Base-by-base conservation (phyloP, 345 rosid genomes). In the Dimocarpus longan region DNA sequence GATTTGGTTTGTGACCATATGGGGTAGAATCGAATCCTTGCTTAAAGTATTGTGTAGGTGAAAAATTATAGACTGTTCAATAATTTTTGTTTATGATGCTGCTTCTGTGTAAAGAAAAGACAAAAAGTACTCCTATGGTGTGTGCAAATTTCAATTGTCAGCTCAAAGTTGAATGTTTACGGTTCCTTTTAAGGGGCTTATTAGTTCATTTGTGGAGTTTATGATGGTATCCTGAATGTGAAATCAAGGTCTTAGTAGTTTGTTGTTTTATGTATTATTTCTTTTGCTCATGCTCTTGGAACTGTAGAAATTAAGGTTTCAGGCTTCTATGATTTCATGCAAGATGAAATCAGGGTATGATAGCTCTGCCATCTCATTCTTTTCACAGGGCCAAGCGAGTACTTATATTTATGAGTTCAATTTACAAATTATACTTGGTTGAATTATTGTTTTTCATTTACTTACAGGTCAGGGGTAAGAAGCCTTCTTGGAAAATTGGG, bases 401-500 rank as follows among this genome's bases (percentile, higher is more conserved):
- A 5, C 74, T 73, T 52, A 24, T 18, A 52, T 70, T 43, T 54
- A 63, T 40, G 15, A 10, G 12, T 73, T 40, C 8, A 64, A 54
- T 50, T 15, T 68, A 44, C 62, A 65, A 56, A 52, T 75, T 8
- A 7, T 46, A 60, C 65, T 21, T 60, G 2, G 28, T 40, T 40
- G 40, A 32, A 60, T 10, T 21, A 74, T 39, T 54, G 9, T 42
- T 39, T 13, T 22, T 22, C 39, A n/a, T 48, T 76, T 21, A 12
- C 52, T 50, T 39, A 9, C 16, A 76, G 79, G 79, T 66, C 5
- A 76, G 65, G 79, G 79, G 72, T 52, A 76, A 54, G 66, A 76
- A 76, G 24, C 79, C 79, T 12, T 50, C 73, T 52, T 66, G 79
- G 79, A 76, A 66, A 54, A 52, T 76, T 54, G 79, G 79, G 8